Evolutionary conservation across 2,329 filamentous ascomycete genomes (phyloP), one percentile per base, ranked within the genome.

Genomic region (Rhynchosporium graminicola): DNA sequence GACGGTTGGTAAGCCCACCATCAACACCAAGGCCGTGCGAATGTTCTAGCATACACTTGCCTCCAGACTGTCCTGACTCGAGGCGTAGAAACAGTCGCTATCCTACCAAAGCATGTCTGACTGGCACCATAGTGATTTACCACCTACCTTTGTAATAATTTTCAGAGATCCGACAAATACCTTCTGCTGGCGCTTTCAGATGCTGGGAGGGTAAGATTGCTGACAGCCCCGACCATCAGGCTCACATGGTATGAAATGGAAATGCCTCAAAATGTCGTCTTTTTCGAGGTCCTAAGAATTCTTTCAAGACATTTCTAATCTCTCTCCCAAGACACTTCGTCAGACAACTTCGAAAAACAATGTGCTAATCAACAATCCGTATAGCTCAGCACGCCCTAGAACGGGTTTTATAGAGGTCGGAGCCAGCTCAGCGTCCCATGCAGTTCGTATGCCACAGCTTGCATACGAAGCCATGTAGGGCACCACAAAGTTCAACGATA

Each of bases 71-170:
- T 46, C 8, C 15, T 26, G 4, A 60, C 58, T 5, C 31, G 58
- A 47, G 57, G 26, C 29, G 43, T 33, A 15, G 59, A 63, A 52
- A 66, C 57, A 13, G 33, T 29, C 1, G 47, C 58, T 46, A 62
- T 67, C 50, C 65, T 64, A 6, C 63, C 58, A 12, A 31, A 40
- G 20, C 72, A 7, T 75, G 74, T 42, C 65, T 69, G 7, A 69
- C 69, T 2, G 73, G 74, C 6, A 74, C 74, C 26, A 74, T 74
- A 69, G 69, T 70, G 4, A 72, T 71, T 29, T 59, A 74, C 33
- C 68, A 72, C 13, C 75, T 76, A 51, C 67, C 67, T 9, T 61
- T 65, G 67, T 67, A 15, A 15, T 29, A 43, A 26, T 29, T 43
- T 40, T 40, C 26, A 28, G 2, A 26, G 3, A 4, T 15, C n/a